These are phyloP conservation scores for Volvox carteri DNA, from an alignment of 163 green algal genomes.

Conservation along the genomic window DNA sequence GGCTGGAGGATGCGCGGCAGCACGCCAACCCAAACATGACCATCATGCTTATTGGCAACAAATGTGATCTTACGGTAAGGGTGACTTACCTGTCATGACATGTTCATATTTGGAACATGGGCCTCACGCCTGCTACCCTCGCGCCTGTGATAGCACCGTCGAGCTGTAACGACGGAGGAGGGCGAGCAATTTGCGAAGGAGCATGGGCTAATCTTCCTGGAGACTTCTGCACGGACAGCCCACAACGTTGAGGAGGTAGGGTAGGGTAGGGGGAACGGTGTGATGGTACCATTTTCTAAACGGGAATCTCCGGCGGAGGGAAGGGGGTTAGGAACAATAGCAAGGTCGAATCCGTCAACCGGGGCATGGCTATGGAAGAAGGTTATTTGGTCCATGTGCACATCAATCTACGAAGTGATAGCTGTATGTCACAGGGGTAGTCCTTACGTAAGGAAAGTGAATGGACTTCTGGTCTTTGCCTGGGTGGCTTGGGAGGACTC, in stretches of 20 bases:
- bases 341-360: too few relatives aligned
- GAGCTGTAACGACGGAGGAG: slow-evolving; percentile 96
- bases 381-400: too few relatives aligned
- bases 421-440: too few relatives aligned
- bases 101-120: too few relatives aligned
- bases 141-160: slow-evolving; percentile 81
- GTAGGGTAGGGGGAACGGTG: background rate
- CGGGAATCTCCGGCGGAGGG: too few relatives aligned
- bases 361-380: too few relatives aligned
- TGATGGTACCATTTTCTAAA: too few relatives aligned
- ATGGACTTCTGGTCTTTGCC: too few relatives aligned
- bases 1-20: slow-evolving; percentile 98
- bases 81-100: background rate
- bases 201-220: slow-evolving; percentile 99
- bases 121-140: background rate
- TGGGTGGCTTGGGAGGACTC: too few relatives aligned
- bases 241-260: slow-evolving; percentile 98
- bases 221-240: slow-evolving; percentile 98
- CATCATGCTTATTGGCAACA: slow-evolving; percentile 99
- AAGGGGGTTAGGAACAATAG: too few relatives aligned
- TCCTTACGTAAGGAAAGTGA: too few relatives aligned
- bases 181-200: slow-evolving; percentile 99
- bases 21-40: slow-evolving; percentile 99
- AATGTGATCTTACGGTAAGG: slow-evolving; percentile 93
- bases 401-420: too few relatives aligned